Percentiles rank a stretch among this genome's conserved stretches.
Conservation (phyloP, 768 basidiomycete genomes). For the Auricularia cornea region DNA sequence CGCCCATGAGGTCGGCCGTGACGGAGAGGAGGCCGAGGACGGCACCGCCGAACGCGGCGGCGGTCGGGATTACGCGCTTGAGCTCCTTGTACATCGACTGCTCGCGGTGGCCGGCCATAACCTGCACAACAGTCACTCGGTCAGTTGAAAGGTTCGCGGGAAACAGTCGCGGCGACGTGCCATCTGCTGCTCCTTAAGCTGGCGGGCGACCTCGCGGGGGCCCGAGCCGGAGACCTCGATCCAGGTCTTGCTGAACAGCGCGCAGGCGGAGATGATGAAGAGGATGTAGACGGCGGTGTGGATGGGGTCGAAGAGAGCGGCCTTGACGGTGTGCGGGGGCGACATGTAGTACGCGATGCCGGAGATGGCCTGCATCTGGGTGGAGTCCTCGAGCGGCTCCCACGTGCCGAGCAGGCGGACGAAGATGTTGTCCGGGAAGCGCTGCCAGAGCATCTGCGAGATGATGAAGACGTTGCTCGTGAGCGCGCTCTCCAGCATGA, state of each 20-base stretch:
- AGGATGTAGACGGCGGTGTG: constrained; percentile 86
- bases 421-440: constrained; percentile 88
- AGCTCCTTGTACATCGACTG: constrained; percentile 99
- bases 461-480: constrained; percentile 94
- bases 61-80: constrained; percentile 95
- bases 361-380: constrained; percentile 81
- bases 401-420: constrained; percentile 91
- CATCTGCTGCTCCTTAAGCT: constrained; percentile 98
- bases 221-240: constrained; percentile 97
- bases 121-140: constrained; percentile 6
- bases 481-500: constrained; percentile 94
- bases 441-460: constrained; percentile 86
- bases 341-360: constrained; percentile 98
- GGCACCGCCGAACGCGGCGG: constrained; percentile 96
- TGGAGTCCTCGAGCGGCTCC: constrained; percentile 96
- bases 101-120: constrained; percentile 76
- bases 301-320: constrained; percentile 84
- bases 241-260: constrained; percentile 99
- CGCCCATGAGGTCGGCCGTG: constrained; percentile 89
- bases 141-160: background rate
- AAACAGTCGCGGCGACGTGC: constrained; percentile 19
- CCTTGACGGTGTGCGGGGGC: constrained; percentile 86
- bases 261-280: constrained; percentile 91
- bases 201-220: constrained; percentile 92
- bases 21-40: constrained; percentile 89